Percentiles rank a stretch among this genome's conserved stretches.
Conservation (phyloP, 2,329 filamentous ascomycete species). For the Ramularia collo-cygni region DNA sequence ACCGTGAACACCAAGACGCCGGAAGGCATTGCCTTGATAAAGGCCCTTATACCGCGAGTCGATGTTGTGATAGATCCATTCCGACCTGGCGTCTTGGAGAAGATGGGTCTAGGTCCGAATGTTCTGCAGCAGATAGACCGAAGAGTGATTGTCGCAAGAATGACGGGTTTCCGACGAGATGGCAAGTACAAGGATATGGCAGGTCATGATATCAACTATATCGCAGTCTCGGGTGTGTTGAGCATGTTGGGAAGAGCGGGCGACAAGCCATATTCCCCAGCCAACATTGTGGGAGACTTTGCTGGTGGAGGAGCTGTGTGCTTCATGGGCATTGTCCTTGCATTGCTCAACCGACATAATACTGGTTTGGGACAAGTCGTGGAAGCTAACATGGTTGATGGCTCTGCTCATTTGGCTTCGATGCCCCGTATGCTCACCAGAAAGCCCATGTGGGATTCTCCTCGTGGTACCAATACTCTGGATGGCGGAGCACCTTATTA, state of each 20-base stretch:
- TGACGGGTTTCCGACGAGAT: conserved; percentile 85
- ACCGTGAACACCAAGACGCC: conserved; percentile 69
- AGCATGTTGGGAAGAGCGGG: conserved; percentile 64
- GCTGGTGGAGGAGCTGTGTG: conserved; percentile 79
- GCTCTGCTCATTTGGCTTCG: conserved; percentile 67
- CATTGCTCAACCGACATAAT: conserved; percentile 58
- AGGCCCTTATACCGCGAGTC: conserved; percentile 52
- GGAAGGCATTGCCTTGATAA: conserved; percentile 58
- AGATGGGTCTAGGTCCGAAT: conserved; percentile 67
- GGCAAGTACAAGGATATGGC: conserved; percentile 83
- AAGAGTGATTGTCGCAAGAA: conserved; percentile 69
- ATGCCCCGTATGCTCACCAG: conserved; percentile 66
- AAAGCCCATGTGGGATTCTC: conserved; percentile 53
- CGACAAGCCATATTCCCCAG: conserved; percentile 69
- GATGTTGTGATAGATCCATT: conserved; percentile 92
- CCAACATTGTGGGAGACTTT: conserved; percentile 83
- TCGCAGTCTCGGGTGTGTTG: conserved; percentile 77
- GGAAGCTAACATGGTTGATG: conserved; percentile 96
- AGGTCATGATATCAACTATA: conserved; percentile 94
- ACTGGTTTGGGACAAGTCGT: conserved; percentile 77
- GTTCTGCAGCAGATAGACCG: conserved; percentile 63
- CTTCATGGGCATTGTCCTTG: conserved; percentile 75
- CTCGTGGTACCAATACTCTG: conserved; percentile 68
- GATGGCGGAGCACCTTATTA: conserved; percentile 87
- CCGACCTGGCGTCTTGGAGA: conserved; percentile 83